Base-by-base conservation (phyloP, 768 basidiomycete genomes). In the Aureoboletus auriporus region DNA sequence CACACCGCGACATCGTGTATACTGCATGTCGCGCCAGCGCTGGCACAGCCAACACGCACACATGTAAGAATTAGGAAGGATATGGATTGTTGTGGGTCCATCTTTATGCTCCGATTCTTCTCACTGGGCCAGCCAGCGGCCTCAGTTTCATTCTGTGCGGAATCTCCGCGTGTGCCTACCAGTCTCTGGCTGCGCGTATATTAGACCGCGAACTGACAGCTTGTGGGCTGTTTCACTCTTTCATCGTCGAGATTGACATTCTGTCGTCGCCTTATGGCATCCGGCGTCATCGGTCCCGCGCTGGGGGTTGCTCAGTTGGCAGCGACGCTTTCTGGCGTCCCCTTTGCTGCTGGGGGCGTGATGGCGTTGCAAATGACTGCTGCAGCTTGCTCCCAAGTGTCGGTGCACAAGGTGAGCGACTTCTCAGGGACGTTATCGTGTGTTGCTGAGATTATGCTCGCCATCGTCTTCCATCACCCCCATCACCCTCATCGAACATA, bases 391-490 rank as follows among this genome's bases (percentile, higher is more conserved):
- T 67, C 74, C 7, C 66, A 78, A 47, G 69, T 81, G 16, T 58
- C 68, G 17, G 59, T 72, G 17, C 72, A 79, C 59, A 81, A 79
- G 73, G 81, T 79, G 43, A 49, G 54, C 40, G 34, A 42, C 51
- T 38, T 46, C 31, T 14, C 14, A 28, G 11, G 47, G 14, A 23
- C 4, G 4, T 23, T 23, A 23, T 23, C 20, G 20, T 23, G 2
- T 23, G 2, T 23, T 23, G 20, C 20, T 23, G 20, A 23, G 20
- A 23, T 23, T 23, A 23, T 23, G 23, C 11, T 30, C 12, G 8
- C 10, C 5, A 12, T 33, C 23, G 1, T 41, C 28, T 47, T 43
- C 28, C n/a, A 16, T 35, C 26, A 11, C 42, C 38, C 26, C 20
- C 37, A 10, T 47, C 36, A 23, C 14, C 44, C 29, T 35, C 51